These are phyloP conservation scores for Starmerella stellata DNA, from an alignment of 805 yeast genomes.

Conservation along the genomic window DNA sequence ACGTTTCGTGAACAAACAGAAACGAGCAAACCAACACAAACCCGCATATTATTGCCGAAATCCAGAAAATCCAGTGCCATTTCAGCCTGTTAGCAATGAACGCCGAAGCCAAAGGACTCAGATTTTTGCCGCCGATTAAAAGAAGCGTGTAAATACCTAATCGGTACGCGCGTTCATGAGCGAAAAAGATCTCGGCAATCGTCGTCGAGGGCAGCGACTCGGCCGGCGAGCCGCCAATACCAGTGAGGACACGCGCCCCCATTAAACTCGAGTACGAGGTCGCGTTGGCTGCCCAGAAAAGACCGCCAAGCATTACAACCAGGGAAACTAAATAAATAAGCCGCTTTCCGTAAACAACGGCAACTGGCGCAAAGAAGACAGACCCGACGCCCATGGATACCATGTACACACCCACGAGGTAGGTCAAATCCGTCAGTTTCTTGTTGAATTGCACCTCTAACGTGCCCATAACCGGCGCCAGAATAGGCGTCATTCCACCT, in stretches of 20 bases:
- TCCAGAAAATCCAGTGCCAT: conserved; percentile 48
- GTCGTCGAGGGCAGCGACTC: conserved; percentile 45
- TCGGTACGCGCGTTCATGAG: conserved; percentile 44
- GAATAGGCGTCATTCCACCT: conserved; percentile 44
- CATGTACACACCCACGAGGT: conserved; percentile 43
- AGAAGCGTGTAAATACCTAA: conserved; percentile 40
- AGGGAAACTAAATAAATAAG: conserved; percentile 34
- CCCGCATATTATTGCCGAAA: conserved; percentile 36
- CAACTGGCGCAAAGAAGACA: conserved; percentile 38
- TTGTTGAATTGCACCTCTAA: conserved; percentile 30
- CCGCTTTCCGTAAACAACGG: conserved; percentile 41
- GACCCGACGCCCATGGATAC: conserved; percentile 42
- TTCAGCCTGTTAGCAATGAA: conserved; percentile 32
- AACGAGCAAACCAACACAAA: conserved; percentile 29
- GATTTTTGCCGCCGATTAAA: conserved; percentile 43
- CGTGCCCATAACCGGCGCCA: conserved; percentile 37
- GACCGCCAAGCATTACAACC: conserved; percentile 32
- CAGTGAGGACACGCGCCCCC: conserved; percentile 41
- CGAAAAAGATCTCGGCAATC: conserved; percentile 42
- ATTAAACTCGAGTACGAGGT: conserved; percentile 32
- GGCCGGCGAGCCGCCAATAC: conserved; percentile 44
- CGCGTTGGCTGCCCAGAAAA: conserved; percentile 38
- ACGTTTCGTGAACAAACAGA: conserved; percentile 46
- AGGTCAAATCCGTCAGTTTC: conserved; percentile 29
- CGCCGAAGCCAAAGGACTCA: conserved; percentile 39